These are phyloP conservation scores for Hamigera avellanea DNA, from an alignment of 495 filamentous ascomycete genomes.

Conservation along the genomic window DNA sequence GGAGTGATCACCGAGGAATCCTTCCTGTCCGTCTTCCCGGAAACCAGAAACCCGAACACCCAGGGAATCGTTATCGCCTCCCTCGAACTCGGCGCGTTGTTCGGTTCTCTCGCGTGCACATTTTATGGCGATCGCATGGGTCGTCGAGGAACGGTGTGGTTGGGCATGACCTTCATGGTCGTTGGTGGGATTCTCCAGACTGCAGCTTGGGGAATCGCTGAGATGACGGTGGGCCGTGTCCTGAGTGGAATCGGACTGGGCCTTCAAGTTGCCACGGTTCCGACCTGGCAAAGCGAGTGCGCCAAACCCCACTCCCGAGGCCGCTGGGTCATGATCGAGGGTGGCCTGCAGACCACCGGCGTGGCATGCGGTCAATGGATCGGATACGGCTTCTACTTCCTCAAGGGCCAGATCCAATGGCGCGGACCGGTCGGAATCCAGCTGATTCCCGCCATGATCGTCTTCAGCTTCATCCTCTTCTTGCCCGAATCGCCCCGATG, in stretches of 20 bases:
- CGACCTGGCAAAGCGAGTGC: constrained; percentile 40
- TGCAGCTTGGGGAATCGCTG: constrained; percentile 25
- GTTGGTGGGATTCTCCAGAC: constrained; percentile 25
- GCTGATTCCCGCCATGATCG: constrained; percentile 31
- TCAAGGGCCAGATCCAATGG: constrained; percentile 31
- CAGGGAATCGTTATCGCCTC: constrained; percentile 18
- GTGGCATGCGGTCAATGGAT: constrained; percentile 29
- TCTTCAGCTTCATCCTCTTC: constrained; percentile 49
- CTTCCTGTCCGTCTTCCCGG: background rate
- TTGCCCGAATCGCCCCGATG: constrained; percentile 39
- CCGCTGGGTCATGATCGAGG: constrained; percentile 23
- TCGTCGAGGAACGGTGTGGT: constrained; percentile 18
- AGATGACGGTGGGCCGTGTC: constrained; percentile 33
- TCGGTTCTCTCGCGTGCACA: constrained; percentile 18
- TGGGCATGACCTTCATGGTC: constrained; percentile 12
- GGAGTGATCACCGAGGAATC: background rate
- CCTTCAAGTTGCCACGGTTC: constrained; percentile 30
- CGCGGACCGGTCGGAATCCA: constrained; percentile 37
- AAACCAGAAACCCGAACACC: background rate
- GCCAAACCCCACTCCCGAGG: constrained; percentile 23
- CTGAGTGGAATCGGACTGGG: constrained; percentile 35
- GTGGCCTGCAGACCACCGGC: constrained; percentile 41
- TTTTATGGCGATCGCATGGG: constrained; percentile 19
- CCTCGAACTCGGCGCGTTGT: constrained; percentile 20
- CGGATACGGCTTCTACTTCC: constrained; percentile 29